Percentiles rank a stretch among this genome's conserved stretches.
Evolutionary conservation across 1,284 basidiomycete genomes (phyloP).

Genomic region (Marasmius fiardii): DNA sequence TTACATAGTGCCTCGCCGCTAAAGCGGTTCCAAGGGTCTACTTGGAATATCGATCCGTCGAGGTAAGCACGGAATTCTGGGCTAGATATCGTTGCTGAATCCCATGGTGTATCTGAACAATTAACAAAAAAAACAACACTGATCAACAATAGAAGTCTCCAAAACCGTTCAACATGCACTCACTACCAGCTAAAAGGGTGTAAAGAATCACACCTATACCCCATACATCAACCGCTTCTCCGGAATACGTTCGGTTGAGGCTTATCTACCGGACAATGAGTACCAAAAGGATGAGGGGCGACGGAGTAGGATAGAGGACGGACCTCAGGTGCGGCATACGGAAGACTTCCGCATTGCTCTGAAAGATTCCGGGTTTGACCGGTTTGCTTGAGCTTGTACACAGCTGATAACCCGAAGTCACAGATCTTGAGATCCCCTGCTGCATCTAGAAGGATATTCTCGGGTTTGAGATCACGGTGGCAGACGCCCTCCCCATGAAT

Average conservation of each 20-base stretch:
- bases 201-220: constrained; percentile 96
- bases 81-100: constrained; percentile 81
- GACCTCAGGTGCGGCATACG: constrained; percentile 95
- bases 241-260: constrained; percentile 66
- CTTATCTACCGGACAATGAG: constrained; percentile 38
- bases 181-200: constrained; percentile 89
- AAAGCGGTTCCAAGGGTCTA: constrained; percentile 84
- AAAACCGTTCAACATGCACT: constrained; percentile 28
- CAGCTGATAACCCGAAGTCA: constrained; percentile 93
- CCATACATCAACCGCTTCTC: constrained; percentile 95
- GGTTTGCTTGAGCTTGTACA: constrained; percentile 88
- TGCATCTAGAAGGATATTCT: constrained; percentile 85
- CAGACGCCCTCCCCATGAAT: constrained; percentile 91
- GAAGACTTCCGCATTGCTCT: constrained; percentile 90
- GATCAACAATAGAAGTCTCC: background rate
- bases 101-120: constrained; percentile 91
- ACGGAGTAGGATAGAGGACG: constrained; percentile 13
- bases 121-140: background rate
- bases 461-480: constrained; percentile 96
- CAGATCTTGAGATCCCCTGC: constrained; percentile 86
- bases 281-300: background rate
- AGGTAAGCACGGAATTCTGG: constrained; percentile 80
- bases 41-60: constrained; percentile 71
- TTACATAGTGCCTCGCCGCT: constrained; percentile 57
- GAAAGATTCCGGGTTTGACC: constrained; percentile 68